Percentiles rank a stretch among this genome's conserved stretches.
Evolutionary conservation across 495 filamentous ascomycete species (phyloP).

Genomic region (Aspergillus funiculosus): DNA sequence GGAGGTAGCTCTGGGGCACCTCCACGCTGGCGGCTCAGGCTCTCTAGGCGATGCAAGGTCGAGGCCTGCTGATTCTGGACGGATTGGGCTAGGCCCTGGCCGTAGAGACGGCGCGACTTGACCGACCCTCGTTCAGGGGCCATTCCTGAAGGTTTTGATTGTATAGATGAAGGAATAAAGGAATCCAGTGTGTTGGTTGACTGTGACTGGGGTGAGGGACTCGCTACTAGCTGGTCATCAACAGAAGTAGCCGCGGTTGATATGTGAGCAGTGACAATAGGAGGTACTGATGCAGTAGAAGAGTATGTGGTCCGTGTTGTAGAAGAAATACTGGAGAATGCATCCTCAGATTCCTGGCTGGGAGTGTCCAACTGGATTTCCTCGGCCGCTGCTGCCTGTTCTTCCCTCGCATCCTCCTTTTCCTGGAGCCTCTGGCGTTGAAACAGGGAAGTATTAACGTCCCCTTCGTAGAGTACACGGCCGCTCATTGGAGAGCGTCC

Average conservation of each 20-base stretch:
- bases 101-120: conserved; percentile 75
- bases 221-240: conserved; percentile 61
- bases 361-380: conserved; percentile 23
- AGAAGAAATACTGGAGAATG: conserved; percentile 59
- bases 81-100: conserved; percentile 74
- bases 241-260: conserved; percentile 93
- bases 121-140: conserved; percentile 48
- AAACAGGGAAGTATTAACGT: conserved; percentile 73
- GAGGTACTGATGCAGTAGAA: conserved; percentile 73
- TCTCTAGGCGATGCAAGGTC: conserved; percentile 71
- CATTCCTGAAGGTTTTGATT: conserved; percentile 32
- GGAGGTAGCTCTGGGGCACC: conserved; percentile 35
- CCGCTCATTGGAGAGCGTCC: conserved; percentile 56
- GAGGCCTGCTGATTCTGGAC: conserved; percentile 75
- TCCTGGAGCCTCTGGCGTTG: conserved; percentile 64
- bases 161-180: background rate
- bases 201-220: conserved; percentile 32
- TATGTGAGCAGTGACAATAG: conserved; percentile 58
- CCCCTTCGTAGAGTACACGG: conserved; percentile 76
- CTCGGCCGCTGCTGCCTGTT: conserved; percentile 23
- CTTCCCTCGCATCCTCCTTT: conserved; percentile 38
- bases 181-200: background rate
- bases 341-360: conserved; percentile 47
- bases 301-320: conserved; percentile 79
- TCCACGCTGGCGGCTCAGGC: conserved; percentile 51